These are phyloP conservation scores for Symbiodinium natans DNA, from an alignment of 73 alveolate genomes.

Conservation along the genomic window DNA sequence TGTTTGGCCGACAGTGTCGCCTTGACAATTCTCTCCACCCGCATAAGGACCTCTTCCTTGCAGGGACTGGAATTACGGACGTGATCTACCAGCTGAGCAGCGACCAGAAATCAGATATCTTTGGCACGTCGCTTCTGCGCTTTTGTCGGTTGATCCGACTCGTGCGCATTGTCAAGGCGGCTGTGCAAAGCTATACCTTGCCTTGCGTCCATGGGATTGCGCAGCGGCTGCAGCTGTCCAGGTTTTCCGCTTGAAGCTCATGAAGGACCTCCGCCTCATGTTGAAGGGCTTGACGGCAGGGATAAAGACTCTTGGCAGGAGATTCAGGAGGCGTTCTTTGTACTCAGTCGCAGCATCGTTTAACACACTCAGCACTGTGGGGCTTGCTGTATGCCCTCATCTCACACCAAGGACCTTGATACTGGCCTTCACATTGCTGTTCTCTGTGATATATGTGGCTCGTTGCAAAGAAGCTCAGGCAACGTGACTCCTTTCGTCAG, in stretches of 20 bases:
- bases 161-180: constrained; percentile 53
- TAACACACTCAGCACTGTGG: neutral
- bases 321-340: neutral
- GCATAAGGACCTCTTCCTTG: neutral
- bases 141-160: constrained; percentile 62
- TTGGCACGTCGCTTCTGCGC: constrained; percentile 37
- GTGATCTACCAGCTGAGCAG: neutral
- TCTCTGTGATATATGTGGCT: constrained; percentile 59
- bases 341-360: neutral
- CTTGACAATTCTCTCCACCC: neutral
- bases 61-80: neutral
- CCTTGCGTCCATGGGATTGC: neutral
- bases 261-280: constrained; percentile 62
- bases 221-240: neutral
- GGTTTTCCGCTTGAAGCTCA: constrained; percentile 21
- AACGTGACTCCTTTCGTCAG: neutral
- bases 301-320: neutral
- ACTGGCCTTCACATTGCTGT: constrained; percentile 57
- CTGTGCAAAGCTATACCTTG: neutral
- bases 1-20: constrained; percentile 32
- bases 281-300: constrained; percentile 71
- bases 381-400: no score
- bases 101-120: neutral
- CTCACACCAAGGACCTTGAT: neutral
- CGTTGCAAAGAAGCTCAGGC: neutral